Evolutionary conservation across 108 stramenopile species (phyloP), one percentile per base, ranked within the genome.

Genomic region (Nannochloropsis granulata): DNA sequence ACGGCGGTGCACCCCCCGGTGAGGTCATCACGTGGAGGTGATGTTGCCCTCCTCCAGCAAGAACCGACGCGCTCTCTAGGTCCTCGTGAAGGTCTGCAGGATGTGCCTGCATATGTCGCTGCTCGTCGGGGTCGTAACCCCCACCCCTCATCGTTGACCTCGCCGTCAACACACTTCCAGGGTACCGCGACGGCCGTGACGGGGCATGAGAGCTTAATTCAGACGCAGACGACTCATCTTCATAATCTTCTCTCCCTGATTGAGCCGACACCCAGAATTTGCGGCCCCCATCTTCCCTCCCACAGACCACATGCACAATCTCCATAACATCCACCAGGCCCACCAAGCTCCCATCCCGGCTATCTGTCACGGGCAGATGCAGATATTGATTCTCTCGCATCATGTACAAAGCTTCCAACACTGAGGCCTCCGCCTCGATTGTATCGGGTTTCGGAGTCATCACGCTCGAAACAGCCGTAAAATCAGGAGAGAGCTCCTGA

Each of bases 261-360:
- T 71, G 56, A 1, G 56, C 56, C 14, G 45, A 46, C 14, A 16
- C 45, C 56, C 56, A 71, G 56, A 71, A 71, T n/a, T 71, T 16
- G n/a, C 56, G 56, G 5, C 56, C 56, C n/a, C 56, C 56, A 71
- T 71, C 56, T 92, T 9, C 92, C 56, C 11, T 16, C 21, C 56
- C 56, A n/a, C 56, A 71, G 56, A 71, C 56, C 56, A 71, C 94
- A 90, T 92, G 90, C 44, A 97, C 92, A 78, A 96, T 90, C 84
- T 96, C 96, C 95, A 97, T 95, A 79, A 97, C 96, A 89, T 96
- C 96, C 21, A 97, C 96, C 12, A 96, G 82, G 44, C 97, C 97
- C 83, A 96, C 85, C 81, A 97, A 95, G 43, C 78, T 85, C 13
- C 97, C 95, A 83, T 93, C 85, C 23, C 82, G 85, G 79, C 78